These are phyloP conservation scores for Zymoseptoria ardabiliae DNA, from an alignment of 2,329 filamentous ascomycete genomes.

Conservation along the genomic window DNA sequence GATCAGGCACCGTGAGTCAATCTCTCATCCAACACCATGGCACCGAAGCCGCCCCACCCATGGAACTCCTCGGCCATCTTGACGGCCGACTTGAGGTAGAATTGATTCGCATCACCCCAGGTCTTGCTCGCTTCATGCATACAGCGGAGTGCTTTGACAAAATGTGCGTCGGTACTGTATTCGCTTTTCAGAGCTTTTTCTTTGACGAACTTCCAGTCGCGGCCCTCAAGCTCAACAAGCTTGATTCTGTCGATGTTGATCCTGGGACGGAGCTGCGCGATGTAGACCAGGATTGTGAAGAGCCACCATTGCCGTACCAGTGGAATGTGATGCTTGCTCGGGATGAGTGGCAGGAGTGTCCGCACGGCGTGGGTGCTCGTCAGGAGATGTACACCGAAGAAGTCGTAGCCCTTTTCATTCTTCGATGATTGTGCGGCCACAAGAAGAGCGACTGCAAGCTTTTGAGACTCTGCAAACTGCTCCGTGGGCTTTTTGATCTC, in stretches of 20 bases:
- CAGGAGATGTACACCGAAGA: conserved; percentile 73
- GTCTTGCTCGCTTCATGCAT: conserved; percentile 67
- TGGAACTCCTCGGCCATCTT: conserved; percentile 67
- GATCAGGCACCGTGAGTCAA: conserved; percentile 5
- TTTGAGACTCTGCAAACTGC: conserved; percentile 66
- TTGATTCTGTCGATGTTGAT: conserved; percentile 61
- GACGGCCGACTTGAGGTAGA: conserved; percentile 61
- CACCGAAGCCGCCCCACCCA: conserved; percentile 53
- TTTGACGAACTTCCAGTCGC: conserved; percentile 70
- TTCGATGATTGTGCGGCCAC: conserved; percentile 49
- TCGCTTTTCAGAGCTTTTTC: conserved; percentile 61
- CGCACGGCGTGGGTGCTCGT: conserved; percentile 83
- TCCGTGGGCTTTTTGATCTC: conserved; percentile 59
- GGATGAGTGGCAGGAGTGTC: conserved; percentile 73
- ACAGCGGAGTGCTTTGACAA: conserved; percentile 71
- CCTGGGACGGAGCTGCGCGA: conserved; percentile 64
- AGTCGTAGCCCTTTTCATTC: conserved; percentile 60
- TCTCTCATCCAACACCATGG: conserved; percentile 14
- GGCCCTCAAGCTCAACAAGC: conserved; percentile 52
- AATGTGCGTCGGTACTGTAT: conserved; percentile 69
- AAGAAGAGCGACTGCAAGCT: conserved; percentile 51
- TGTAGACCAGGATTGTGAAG: conserved; percentile 68
- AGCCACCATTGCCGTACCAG: conserved; percentile 88
- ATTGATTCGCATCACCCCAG: conserved; percentile 63
- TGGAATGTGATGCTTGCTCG: conserved; percentile 61